Conservation (phyloP, 805 yeast species). For the Myxozyma melibiosi region DNA sequence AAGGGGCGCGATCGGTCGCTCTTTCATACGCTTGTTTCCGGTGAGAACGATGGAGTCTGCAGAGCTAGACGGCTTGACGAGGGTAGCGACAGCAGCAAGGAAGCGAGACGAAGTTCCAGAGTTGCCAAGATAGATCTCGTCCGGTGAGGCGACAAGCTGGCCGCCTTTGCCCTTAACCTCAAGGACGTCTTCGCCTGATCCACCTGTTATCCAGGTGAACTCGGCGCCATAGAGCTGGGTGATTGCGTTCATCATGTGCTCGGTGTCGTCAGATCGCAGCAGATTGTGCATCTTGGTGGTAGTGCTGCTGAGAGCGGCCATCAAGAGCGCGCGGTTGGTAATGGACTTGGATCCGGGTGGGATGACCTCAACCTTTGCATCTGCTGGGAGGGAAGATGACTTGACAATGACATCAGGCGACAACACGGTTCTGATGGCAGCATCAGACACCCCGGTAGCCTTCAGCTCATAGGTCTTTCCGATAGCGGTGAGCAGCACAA, state of each 20-base stretch:
- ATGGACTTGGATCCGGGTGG: conserved; percentile 99
- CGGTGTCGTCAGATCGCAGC: conserved; percentile 94
- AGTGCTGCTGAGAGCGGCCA: conserved; percentile 91
- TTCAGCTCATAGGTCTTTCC: conserved; percentile 87
- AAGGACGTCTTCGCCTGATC: conserved; percentile 85
- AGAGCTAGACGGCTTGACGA: conserved; percentile 50
- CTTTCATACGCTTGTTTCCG: conserved; percentile 96
- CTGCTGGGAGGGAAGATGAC: conserved; percentile 39
- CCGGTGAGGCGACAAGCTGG: conserved; percentile 59
- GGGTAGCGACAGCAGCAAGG: conserved; percentile 87
- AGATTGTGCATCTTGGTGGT: conserved; percentile 79
- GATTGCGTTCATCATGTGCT: conserved; percentile 90
- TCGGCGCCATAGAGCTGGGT: conserved; percentile 76
- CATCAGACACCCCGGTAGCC: conserved; percentile 82
- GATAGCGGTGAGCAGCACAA: conserved; percentile 78
- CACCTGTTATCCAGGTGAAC: conserved; percentile 57
- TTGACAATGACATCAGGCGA: conserved; percentile 75
- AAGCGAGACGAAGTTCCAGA: conserved; percentile 98
- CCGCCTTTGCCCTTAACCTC: conserved; percentile 84
- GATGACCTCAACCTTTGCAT: conserved; percentile 51
- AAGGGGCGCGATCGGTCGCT: conserved; percentile 93
- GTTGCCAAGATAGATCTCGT: conserved; percentile 84
- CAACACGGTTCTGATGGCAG: conserved; percentile 75
- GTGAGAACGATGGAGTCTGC: conserved; percentile 64
- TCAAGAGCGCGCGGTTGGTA: conserved; percentile 87